Evolutionary conservation across 179 eudicot genomes (phyloP).

Genomic region (Silene noctiflora): DNA sequence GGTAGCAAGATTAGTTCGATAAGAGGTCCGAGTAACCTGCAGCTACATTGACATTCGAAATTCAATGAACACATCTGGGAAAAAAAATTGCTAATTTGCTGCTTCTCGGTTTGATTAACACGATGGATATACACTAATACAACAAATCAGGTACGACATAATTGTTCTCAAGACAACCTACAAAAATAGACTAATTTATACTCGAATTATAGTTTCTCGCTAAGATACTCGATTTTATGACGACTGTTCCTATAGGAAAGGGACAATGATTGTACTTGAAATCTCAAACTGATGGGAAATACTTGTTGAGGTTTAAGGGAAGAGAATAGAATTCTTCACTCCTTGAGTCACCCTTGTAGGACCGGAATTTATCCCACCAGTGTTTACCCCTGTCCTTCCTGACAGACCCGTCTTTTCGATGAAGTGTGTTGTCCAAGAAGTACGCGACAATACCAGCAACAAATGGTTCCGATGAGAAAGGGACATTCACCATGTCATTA

Average conservation of each 20-base stretch:
- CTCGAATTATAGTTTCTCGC: slow-evolving; percentile 29
- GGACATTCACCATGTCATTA: slow-evolving; percentile 90
- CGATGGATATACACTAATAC: slow-evolving; percentile 35
- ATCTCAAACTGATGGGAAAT: slow-evolving; percentile 72
- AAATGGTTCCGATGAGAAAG: slow-evolving; percentile 85
- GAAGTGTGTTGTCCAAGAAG: slow-evolving; percentile 66
- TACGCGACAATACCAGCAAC: slow-evolving; percentile 73
- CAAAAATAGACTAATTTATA: slow-evolving; percentile 37
- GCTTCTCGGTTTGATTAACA: slow-evolving; percentile 27
- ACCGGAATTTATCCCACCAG: slow-evolving; percentile 90
- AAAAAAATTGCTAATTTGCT: slow-evolving; percentile 1
- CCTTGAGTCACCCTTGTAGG: slow-evolving; percentile 68
- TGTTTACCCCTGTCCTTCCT: slow-evolving; percentile 82
- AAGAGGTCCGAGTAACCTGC: too few relatives aligned
- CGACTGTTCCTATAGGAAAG: slow-evolving; percentile 22
- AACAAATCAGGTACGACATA: slow-evolving; percentile 20
- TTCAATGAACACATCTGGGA: too few relatives aligned
- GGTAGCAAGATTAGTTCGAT: too few relatives aligned
- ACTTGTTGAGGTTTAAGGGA: slow-evolving; percentile 88
- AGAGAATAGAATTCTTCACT: slow-evolving; percentile 84
- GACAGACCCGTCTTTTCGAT: slow-evolving; percentile 47
- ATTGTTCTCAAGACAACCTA: slow-evolving; percentile 27
- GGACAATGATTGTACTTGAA: not conserved
- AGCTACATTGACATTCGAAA: too few relatives aligned
- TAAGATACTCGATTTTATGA: slow-evolving; percentile 26